Conservation (phyloP, 164 flowering plant genomes). For the Chimonanthus salicifolius region DNA sequence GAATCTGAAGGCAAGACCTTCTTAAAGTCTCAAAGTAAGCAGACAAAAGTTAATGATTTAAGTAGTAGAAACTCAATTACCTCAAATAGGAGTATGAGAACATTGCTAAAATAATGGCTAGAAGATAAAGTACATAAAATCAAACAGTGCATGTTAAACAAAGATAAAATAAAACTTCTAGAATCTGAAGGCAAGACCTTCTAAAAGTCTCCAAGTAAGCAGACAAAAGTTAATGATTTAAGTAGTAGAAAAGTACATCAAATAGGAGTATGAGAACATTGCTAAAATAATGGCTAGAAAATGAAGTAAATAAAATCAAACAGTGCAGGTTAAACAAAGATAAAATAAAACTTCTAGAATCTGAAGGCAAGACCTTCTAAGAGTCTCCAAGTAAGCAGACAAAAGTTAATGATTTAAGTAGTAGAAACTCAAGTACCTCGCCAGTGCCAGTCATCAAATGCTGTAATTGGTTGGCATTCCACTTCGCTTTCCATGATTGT, state of each 20-base stretch:
- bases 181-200: background rate
- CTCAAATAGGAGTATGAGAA: constrained; percentile 19
- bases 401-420: too few relatives aligned
- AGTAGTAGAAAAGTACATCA: too few relatives aligned
- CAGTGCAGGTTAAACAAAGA: too few relatives aligned
- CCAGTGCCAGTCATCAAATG: too few relatives aligned
- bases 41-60: background rate
- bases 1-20: background rate
- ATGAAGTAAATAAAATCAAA: too few relatives aligned
- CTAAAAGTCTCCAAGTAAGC: background rate
- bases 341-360: too few relatives aligned
- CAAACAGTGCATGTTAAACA: background rate
- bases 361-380: too few relatives aligned
- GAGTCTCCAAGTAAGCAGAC: too few relatives aligned
- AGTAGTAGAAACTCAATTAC: constrained; percentile 27
- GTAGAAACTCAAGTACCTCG: too few relatives aligned
- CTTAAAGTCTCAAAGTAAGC: background rate
- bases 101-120: background rate
- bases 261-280: background rate
- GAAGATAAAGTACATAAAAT: too few relatives aligned
- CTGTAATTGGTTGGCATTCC: too few relatives aligned
- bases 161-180: background rate
- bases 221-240: background rate
- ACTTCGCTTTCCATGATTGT: too few relatives aligned
- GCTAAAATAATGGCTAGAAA: background rate